A percentile compares a stretch with the other conserved stretches of the same genome.
These are phyloP conservation scores for Trichomonascaceae sp. DNA, from an alignment of 1,139 yeast species.

Conservation along the genomic window DNA sequence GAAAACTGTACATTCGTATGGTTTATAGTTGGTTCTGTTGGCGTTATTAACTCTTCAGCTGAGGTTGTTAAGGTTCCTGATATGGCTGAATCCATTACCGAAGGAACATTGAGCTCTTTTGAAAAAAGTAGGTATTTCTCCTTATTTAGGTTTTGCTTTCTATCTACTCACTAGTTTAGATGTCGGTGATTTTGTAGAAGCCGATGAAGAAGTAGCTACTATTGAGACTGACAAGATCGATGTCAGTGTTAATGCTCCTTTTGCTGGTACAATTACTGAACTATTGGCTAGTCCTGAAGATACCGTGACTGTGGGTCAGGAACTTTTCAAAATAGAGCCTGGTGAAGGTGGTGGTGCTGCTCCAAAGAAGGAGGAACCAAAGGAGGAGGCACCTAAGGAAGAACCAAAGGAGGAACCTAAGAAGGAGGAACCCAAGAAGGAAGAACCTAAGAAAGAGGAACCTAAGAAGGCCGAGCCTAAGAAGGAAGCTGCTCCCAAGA, in stretches of 20 bases:
- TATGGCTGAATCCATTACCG: constrained; percentile 98
- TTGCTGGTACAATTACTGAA: constrained; percentile 84
- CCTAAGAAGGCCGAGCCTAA: constrained; percentile 24
- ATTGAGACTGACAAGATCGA: constrained; percentile 98
- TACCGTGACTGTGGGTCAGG: constrained; percentile 96
- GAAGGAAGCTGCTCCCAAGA: constrained; percentile 21
- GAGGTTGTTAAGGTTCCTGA: constrained; percentile 82
- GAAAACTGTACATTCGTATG: not conserved
- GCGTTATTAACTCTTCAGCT: constrained; percentile 15
- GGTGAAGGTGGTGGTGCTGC: constrained; percentile 58
- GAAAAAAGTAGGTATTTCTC: constrained; percentile 31
- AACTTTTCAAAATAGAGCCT: constrained; percentile 79
- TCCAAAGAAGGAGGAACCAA: constrained; percentile 27
- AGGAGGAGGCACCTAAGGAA: constrained; percentile 16
- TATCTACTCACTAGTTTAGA: constrained; percentile 24
- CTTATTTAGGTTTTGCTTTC: too few species aligned
- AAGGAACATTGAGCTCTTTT: constrained; percentile 85
- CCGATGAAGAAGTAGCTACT: constrained; percentile 91
- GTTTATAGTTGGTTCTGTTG: not conserved
- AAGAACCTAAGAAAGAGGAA: constrained; percentile 30
- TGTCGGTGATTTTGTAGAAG: constrained; percentile 83
- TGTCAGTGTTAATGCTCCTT: constrained; percentile 93
- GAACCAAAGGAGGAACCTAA: constrained; percentile 27
- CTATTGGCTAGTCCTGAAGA: constrained; percentile 80
- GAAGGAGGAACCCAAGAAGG: constrained; percentile 28